Evolutionary conservation across 192 early-diverging fungal species (phyloP).

Genomic region (Entomortierella beljakovae): DNA sequence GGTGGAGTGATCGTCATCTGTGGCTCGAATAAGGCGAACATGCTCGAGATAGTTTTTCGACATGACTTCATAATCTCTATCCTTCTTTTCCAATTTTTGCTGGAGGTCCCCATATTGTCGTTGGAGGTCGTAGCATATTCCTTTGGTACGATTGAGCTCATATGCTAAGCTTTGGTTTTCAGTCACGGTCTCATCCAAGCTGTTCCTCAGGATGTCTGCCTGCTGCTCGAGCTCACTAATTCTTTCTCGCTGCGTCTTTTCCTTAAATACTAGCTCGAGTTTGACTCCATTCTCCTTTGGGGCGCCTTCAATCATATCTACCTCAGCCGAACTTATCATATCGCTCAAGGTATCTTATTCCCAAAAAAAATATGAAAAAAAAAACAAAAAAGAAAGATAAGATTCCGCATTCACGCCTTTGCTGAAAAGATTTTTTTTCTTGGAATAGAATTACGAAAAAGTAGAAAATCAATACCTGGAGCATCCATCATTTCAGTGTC

Average conservation of each 20-base stretch:
- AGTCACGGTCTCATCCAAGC: constrained; percentile 9
- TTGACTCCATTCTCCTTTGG: constrained; percentile 13
- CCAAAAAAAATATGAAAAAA: background rate
- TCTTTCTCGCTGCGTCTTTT: background rate
- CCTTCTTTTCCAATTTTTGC: constrained; percentile 32
- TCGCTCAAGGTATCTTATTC: background rate
- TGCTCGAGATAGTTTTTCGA: constrained; percentile 53
- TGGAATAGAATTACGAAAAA: background rate
- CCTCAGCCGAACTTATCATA: background rate
- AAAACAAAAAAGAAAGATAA: background rate
- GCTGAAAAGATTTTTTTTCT: background rate
- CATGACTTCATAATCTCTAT: constrained; percentile 51
- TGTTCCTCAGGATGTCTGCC: background rate
- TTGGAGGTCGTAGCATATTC: constrained; percentile 27
- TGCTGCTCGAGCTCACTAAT: constrained; percentile 12
- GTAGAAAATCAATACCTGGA: constrained; percentile 4
- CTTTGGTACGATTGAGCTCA: constrained; percentile 21
- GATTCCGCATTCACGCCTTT: background rate
- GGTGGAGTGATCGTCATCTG: constrained; percentile 49
- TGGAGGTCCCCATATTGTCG: constrained; percentile 27
- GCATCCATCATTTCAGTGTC: constrained; percentile 8
- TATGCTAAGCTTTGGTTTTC: constrained; percentile 26
- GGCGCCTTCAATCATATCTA: background rate
- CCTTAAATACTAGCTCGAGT: background rate
- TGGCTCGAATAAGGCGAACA: constrained; percentile 40